Evolutionary conservation across 352 stramenopile genomes (phyloP).

Genomic region (Thalassiosira livingstoniorum): DNA sequence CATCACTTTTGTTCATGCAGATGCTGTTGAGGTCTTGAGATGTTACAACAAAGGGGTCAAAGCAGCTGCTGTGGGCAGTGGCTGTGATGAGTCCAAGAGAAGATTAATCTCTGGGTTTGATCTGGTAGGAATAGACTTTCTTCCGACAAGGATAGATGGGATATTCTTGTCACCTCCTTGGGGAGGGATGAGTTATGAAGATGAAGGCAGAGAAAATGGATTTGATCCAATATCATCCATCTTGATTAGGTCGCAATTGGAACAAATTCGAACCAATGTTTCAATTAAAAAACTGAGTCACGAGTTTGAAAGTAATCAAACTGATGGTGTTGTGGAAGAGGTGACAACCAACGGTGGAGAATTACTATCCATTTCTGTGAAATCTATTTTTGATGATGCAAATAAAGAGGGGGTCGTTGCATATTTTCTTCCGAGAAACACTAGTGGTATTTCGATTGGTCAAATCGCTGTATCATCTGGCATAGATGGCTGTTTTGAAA

Average conservation of each 20-base stretch:
- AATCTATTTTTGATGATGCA: constrained; percentile 42
- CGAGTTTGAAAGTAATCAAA: no score
- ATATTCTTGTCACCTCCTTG: constrained; percentile 84
- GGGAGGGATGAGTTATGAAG: constrained; percentile 79
- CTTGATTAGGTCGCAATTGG: constrained; percentile 29
- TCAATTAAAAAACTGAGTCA: neutral
- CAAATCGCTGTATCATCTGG: constrained; percentile 55
- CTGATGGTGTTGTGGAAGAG: neutral
- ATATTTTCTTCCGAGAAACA: constrained; percentile 81
- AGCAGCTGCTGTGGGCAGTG: neutral
- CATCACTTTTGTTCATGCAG: constrained; percentile 77
- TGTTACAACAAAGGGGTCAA: constrained; percentile 51
- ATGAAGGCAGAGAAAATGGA: constrained; percentile 49
- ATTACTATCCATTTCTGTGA: constrained; percentile 53
- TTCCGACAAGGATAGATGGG: constrained; percentile 71
- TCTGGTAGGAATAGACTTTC: constrained; percentile 64
- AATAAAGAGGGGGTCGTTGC: constrained; percentile 47
- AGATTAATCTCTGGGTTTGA: constrained; percentile 34
- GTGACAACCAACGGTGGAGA: constrained; percentile 54
- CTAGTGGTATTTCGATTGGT: constrained; percentile 66
- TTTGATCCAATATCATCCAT: constrained; percentile 54
- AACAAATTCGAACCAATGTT: neutral
- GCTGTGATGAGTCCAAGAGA: neutral
- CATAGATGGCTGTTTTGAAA: constrained; percentile 61
- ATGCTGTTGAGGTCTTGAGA: constrained; percentile 70